Percentiles rank a stretch among this genome's conserved stretches.
phyloP scores from a whole-genome alignment of 164 flowering plant species.

The Akebia trifoliata region DNA sequence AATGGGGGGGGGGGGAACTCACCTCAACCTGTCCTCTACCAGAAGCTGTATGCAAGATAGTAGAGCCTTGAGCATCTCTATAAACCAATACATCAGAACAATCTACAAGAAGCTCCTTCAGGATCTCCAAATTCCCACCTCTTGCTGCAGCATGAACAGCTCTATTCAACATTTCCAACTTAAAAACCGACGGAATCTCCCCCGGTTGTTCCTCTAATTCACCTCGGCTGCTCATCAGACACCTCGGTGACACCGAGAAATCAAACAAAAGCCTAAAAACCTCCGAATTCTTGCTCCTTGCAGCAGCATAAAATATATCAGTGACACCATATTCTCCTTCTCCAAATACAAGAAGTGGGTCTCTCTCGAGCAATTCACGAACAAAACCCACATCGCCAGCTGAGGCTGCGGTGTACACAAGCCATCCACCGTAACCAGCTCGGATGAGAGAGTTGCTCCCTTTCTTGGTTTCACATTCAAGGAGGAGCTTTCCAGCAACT shows the following conservation, averaged over 20 bases:
- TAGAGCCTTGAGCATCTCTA: constrained; percentile 67
- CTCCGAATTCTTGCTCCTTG: constrained; percentile 65
- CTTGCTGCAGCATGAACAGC: constrained; percentile 82
- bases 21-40: constrained; percentile 90
- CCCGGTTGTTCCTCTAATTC: constrained; percentile 21
- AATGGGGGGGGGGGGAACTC: constrained; percentile 5
- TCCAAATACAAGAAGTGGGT: constrained; percentile 71
- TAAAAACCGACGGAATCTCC: constrained; percentile 30
- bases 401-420: constrained; percentile 87
- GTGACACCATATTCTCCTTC: constrained; percentile 89
- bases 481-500: constrained; percentile 57
- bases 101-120: constrained; percentile 50
- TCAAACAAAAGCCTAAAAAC: constrained; percentile 68
- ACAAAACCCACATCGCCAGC: constrained; percentile 73
- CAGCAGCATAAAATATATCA: constrained; percentile 72
- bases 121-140: constrained; percentile 73
- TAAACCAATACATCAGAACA: constrained; percentile 44
- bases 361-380: constrained; percentile 46
- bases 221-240: constrained; percentile 17
- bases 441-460: constrained; percentile 50
- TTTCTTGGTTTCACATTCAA: constrained; percentile 35
- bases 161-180: constrained; percentile 62
- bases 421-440: constrained; percentile 96
- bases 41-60: constrained; percentile 74
- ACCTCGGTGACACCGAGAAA: constrained; percentile 25